phyloP scores from a whole-genome alignment of 2,329 filamentous ascomycete genomes.

The Tolypocladium endophyticum region DNA sequence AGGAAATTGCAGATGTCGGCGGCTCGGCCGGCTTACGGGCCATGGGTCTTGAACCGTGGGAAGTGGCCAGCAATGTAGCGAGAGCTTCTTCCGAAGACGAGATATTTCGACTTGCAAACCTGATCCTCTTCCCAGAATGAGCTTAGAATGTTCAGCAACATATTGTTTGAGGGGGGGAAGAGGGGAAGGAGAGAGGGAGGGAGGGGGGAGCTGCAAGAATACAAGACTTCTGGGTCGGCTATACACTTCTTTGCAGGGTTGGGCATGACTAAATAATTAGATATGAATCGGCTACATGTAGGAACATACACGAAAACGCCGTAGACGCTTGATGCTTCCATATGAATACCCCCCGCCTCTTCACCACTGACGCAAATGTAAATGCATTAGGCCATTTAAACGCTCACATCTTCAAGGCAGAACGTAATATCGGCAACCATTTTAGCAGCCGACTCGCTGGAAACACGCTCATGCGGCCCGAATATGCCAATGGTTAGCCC shows the following conservation, averaged over 20 bases:
- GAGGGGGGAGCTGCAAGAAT: too few species aligned
- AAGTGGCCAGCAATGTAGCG: constrained; percentile 13
- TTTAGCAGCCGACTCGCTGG: constrained; percentile 11
- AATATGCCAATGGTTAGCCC: constrained; percentile 30
- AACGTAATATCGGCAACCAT: constrained; percentile 15
- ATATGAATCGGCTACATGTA: not conserved
- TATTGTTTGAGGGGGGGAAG: too few species aligned
- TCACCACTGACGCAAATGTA: not conserved
- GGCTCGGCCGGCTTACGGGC: constrained; percentile 40
- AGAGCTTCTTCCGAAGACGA: constrained; percentile 35
- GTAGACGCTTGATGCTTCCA: not conserved
- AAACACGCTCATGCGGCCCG: constrained; percentile 18
- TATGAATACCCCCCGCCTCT: not conserved
- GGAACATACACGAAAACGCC: not conserved
- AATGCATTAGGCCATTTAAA: not conserved
- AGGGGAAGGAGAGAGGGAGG: too few species aligned
- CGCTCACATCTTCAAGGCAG: constrained; percentile 5
- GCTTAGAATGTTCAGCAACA: not conserved
- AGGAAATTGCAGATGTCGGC: constrained; percentile 39
- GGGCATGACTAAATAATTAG: not conserved
- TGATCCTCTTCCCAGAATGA: constrained; percentile 23
- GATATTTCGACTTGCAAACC: constrained; percentile 42
- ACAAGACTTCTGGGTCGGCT: not conserved
- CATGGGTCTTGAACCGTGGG: constrained; percentile 48
- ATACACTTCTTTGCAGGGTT: not conserved